Evolutionary conservation across 202 grass and related monocot genomes (phyloP), one percentile per base, ranked within the genome.

Genomic region (Schoenoplectus tabernaemontani): DNA sequence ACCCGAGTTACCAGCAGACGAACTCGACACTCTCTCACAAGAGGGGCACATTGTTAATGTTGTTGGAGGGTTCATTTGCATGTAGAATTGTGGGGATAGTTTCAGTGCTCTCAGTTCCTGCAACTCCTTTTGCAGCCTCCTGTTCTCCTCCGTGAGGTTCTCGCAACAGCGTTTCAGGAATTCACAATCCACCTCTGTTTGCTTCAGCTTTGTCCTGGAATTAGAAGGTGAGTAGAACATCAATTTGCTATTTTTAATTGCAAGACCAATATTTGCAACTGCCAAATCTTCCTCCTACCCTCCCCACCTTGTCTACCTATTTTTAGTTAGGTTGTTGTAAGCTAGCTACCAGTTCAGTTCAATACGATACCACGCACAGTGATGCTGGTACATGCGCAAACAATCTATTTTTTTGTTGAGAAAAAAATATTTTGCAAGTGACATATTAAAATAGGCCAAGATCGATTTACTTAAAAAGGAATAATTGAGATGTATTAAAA

Each of bases 111-210:
- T 87, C 65, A 96, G 93, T 69, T 96, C 93, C 70, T 89, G 88
- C 86, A 93, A 83, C 86, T 96, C 93, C 86, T 93, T 96, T 56
- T 93, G 93, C 73, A 96, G 83, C 83, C 93, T 89, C 61, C 90
- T 84, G 84, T 96, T 96, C 78, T 96, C 93, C 82, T 96, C 93
- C 0, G 93, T 96, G 9, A 96, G 88, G 71, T 86, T 96, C 86
- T 96, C 93, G 82, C 93, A 96, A 85, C 93, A 96, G 20, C 93
- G 88, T 80, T 96, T 96, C 83, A 96, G 65, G 84, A 86, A 93
- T 86, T 93, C 90, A 83, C 93, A 96, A 84, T 96, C 93, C 73
- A 96, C 90, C 90, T 96, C 93, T 77, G 93, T 96, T 84, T 96
- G 93, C 88, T 96, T 96, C 88, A 96, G 83, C 81, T 96, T 96